phyloP scores from a whole-genome alignment of 257 asterid species.

The Knoxia roxburghii region DNA sequence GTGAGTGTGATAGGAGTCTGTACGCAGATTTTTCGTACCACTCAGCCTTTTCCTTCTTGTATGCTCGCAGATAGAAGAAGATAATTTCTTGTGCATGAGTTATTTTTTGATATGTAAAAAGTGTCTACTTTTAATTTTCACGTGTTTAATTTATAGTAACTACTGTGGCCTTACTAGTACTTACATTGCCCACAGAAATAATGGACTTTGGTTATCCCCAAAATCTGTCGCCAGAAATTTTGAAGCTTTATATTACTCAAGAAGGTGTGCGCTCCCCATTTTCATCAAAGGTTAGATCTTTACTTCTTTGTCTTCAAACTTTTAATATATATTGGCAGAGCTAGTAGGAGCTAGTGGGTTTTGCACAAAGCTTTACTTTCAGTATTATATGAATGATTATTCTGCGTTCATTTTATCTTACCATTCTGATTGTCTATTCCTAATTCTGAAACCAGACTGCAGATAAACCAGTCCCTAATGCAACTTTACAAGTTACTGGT shows the following conservation, averaged over 20 bases:
- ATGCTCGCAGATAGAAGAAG: background rate
- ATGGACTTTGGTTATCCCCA: constrained; percentile 99
- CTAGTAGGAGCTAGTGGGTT: background rate
- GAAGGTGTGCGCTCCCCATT: constrained; percentile 99
- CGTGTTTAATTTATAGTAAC: background rate
- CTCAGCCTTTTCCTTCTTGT: background rate
- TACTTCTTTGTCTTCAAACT: constrained; percentile 3
- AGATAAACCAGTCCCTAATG: constrained; percentile 95
- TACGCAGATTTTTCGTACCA: background rate
- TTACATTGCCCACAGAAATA: constrained; percentile 53
- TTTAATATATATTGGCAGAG: background rate
- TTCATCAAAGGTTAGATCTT: constrained; percentile 78
- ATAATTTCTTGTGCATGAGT: background rate
- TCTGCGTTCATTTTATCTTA: background rate
- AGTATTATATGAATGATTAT: background rate
- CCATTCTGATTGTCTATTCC: constrained; percentile 15
- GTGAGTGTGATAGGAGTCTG: background rate
- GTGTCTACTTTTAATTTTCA: background rate
- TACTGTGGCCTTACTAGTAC: background rate
- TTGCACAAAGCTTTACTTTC: background rate
- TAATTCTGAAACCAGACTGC: constrained; percentile 44
- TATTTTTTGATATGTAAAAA: background rate
- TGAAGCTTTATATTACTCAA: constrained; percentile 98
- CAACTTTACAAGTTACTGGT: constrained; percentile 97
- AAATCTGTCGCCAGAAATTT: constrained; percentile 94